Base-by-base conservation (phyloP, 352 stramenopile genomes). In the Phytophthora pini region DNA sequence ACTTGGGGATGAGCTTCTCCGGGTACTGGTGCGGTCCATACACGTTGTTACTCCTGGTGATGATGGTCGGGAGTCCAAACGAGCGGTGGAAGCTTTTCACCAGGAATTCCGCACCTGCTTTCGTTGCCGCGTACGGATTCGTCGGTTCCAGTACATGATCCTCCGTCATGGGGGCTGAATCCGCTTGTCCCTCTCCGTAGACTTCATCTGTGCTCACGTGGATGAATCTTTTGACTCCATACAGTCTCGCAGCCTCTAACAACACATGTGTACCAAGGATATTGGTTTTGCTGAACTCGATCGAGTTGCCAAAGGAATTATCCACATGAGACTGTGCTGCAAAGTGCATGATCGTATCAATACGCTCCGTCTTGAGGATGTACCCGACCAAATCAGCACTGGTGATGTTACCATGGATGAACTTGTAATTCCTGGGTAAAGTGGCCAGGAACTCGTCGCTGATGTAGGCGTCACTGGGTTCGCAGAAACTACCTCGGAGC, bases 331-430 rank as follows among this genome's bases (percentile, higher is more conserved):
- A 99, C 76, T 99, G 96, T 7, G 98, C 98, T 4, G 98, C 97
- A 82, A 99, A 99, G 81, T 99, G 97, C 70, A 99, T 76, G 55
- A 99, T 95, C 32, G 97, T 99, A 70, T 99, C 97, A 59, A 99
- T 99, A 13, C 91, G 76, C 72, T 99, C 92, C 15, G 90, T 93
- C 49, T 90, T 80, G 27, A 99, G 78, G 27, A 99, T 85, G 70
- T 98, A 98, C 26, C 77, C 91, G 10, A 99, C 94, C 12, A 99
- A 74, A 63, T 99, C 95, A 6, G 92, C 83, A 26, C 85, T 92
- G 48, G 76, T 88, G 78, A 99, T 99, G 70, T 98, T 97, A 43
- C 98, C 97, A 72, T 99, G 98, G 52, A 99, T 96, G 72, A 99
- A 99, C 77, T 98, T 98, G 82, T 98, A 91, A 61, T 91, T 91